phyloP scores from a whole-genome alignment of 177 flowering plant genomes.

The Telopea speciosissima region DNA sequence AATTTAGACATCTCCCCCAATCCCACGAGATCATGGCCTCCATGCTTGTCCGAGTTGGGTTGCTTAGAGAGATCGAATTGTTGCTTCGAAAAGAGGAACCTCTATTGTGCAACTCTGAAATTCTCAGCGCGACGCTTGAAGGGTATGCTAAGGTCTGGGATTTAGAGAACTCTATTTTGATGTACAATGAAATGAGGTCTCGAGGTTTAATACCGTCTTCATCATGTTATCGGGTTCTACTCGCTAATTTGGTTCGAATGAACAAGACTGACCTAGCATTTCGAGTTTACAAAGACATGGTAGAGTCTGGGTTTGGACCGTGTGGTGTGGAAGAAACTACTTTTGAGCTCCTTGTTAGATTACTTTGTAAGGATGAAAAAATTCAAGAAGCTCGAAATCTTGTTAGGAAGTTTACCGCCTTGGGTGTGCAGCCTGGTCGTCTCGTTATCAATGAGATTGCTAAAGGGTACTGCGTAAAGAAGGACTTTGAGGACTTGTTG shows the following conservation, averaged over 20 bases:
- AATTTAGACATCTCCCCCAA: constrained; percentile 48
- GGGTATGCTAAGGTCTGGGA: constrained; percentile 39
- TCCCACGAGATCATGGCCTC: constrained; percentile 58
- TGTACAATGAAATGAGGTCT: constrained; percentile 42
- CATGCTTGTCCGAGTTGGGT: constrained; percentile 47
- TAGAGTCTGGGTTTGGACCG: constrained; percentile 27
- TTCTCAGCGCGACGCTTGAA: constrained; percentile 39
- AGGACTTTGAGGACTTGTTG: constrained; percentile 63
- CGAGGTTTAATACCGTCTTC: constrained; percentile 33
- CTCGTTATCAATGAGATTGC: constrained; percentile 43
- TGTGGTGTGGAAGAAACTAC: constrained; percentile 21
- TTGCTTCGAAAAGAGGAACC: constrained; percentile 39
- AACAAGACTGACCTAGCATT: constrained; percentile 35
- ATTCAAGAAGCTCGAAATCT: constrained; percentile 64
- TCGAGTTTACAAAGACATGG: constrained; percentile 44
- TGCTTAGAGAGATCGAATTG: constrained; percentile 43
- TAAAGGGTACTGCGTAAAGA: constrained; percentile 58
- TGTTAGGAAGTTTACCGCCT: constrained; percentile 34
- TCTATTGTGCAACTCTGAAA: constrained; percentile 29
- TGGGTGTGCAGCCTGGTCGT: constrained; percentile 41
- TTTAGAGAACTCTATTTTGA: constrained; percentile 35
- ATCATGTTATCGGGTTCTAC: constrained; percentile 37
- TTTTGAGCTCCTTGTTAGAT: constrained; percentile 33
- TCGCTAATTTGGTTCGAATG: constrained; percentile 36
- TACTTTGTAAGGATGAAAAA: constrained; percentile 49